Evolutionary conservation across 2,329 filamentous ascomycete genomes (phyloP).

Genomic region (Penicillium verrucosum): DNA sequence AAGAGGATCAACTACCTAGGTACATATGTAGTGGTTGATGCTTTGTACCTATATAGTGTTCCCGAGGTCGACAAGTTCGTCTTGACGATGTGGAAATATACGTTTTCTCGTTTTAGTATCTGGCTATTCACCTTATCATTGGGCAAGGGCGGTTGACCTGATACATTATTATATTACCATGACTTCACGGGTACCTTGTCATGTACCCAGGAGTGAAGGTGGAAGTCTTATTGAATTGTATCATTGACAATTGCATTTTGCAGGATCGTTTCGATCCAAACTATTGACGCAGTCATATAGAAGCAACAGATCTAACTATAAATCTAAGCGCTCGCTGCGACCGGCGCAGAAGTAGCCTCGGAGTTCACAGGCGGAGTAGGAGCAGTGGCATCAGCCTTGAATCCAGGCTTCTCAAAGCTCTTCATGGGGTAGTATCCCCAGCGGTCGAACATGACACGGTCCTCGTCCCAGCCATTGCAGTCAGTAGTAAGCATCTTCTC

Average conservation of each 20-base stretch:
- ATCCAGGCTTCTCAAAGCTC: conserved; percentile 46
- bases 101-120: background rate
- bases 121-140: background rate
- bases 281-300: background rate
- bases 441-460: conserved; percentile 74
- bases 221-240: background rate
- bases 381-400: conserved; percentile 7
- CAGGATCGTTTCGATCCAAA: background rate
- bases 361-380: conserved; percentile 11
- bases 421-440: conserved; percentile 82
- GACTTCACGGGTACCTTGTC: background rate
- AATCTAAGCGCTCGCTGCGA: conserved; percentile 27
- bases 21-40: no score
- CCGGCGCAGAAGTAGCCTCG: conserved; percentile 28
- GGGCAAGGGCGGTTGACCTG: background rate
- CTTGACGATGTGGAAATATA: background rate
- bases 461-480: conserved; percentile 87
- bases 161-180: background rate
- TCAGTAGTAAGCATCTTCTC: conserved; percentile 95
- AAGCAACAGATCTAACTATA: background rate
- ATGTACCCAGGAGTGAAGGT: background rate
- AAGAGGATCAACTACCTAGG: no score
- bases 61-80: no score
- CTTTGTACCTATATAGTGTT: no score
- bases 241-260: background rate